Evolutionary conservation across 2,329 filamentous ascomycete species (phyloP).

Genomic region (Cordyceps tenuipes): DNA sequence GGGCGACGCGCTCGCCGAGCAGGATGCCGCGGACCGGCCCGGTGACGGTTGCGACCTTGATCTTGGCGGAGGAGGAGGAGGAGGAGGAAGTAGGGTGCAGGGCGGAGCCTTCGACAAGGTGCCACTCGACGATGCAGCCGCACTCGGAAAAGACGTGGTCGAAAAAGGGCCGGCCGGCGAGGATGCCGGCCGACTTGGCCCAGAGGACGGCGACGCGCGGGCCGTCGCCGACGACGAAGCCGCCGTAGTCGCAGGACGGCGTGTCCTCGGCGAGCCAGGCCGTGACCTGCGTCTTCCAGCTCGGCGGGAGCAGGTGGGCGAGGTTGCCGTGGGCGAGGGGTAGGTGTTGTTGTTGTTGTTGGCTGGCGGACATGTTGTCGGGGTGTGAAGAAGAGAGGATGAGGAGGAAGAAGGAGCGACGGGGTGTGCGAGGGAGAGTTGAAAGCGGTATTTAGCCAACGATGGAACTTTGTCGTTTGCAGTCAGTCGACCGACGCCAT

Average conservation of each 20-base stretch:
- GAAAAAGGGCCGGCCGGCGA: conserved; percentile 92
- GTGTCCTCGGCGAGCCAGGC: conserved; percentile 94
- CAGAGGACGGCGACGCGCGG: conserved; percentile 57
- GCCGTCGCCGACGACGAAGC: conserved; percentile 81
- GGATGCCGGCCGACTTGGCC: conserved; percentile 65
- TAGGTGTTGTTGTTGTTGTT: background rate
- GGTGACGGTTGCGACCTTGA: conserved; percentile 67
- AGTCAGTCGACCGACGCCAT: background rate
- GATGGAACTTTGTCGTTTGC: background rate
- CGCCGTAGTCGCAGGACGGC: conserved; percentile 92
- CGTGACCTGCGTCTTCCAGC: conserved; percentile 73
- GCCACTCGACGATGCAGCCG: conserved; percentile 88
- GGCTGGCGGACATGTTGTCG: background rate
- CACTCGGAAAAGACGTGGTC: conserved; percentile 86
- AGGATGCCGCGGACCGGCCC: conserved; percentile 75
- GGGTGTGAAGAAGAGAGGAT: background rate
- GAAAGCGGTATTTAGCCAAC: background rate
- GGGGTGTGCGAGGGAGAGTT: too few species aligned
- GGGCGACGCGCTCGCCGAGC: conserved; percentile 84
- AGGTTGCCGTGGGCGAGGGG: conserved; percentile 32
- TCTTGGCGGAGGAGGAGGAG: conserved; percentile 46
- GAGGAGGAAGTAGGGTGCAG: conserved; percentile 43
- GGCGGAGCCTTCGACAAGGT: conserved; percentile 63
- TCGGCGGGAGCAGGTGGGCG: conserved; percentile 69
- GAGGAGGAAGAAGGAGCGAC: too few species aligned